A percentile compares a stretch with the other conserved stretches of the same genome.
phyloP scores from a whole-genome alignment of 2,329 filamentous ascomycete genomes.

The Nemania bipapillata region DNA sequence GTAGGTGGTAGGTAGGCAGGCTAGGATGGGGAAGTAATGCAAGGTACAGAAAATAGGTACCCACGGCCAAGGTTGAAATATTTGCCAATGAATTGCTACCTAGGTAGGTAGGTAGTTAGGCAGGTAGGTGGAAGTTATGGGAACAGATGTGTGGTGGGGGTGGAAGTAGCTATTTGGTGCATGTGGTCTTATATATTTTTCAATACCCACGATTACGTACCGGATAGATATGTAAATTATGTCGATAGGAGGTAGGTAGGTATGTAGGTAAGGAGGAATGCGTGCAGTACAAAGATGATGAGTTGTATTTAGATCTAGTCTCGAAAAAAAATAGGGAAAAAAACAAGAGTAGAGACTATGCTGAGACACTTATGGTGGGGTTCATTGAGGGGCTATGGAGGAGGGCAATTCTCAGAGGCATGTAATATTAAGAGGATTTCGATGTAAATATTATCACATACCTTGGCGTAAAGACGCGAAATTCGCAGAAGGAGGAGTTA shows the following conservation, averaged over 20 bases:
- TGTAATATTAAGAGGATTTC: neutral
- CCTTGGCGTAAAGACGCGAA: neutral
- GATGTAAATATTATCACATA: slow-evolving; percentile 18
- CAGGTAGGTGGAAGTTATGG: neutral
- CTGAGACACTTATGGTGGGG: slow-evolving; percentile 28
- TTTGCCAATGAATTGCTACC: slow-evolving; percentile 8
- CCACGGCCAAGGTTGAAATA: slow-evolving; percentile 17
- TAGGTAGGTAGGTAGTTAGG: neutral
- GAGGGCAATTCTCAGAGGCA: neutral
- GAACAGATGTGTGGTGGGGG: slow-evolving; percentile 14
- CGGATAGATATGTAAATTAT: neutral
- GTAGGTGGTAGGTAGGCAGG: too few species aligned
- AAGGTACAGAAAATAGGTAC: slow-evolving; percentile 27
- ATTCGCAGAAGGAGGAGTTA: neutral
- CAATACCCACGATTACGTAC: neutral
- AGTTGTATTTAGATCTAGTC: neutral
- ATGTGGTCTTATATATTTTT: slow-evolving; percentile 4
- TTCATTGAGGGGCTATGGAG: slow-evolving; percentile 34
- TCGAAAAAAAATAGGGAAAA: neutral
- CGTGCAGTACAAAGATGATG: slow-evolving; percentile 1
- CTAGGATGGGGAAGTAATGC: slow-evolving; percentile 20
- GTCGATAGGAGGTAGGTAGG: neutral
- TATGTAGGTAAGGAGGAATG: neutral
- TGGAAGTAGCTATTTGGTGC: neutral
- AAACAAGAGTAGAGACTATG: too few species aligned